Conservation (phyloP, 495 filamentous ascomycete genomes). For the Aspergillus nidulans region DNA sequence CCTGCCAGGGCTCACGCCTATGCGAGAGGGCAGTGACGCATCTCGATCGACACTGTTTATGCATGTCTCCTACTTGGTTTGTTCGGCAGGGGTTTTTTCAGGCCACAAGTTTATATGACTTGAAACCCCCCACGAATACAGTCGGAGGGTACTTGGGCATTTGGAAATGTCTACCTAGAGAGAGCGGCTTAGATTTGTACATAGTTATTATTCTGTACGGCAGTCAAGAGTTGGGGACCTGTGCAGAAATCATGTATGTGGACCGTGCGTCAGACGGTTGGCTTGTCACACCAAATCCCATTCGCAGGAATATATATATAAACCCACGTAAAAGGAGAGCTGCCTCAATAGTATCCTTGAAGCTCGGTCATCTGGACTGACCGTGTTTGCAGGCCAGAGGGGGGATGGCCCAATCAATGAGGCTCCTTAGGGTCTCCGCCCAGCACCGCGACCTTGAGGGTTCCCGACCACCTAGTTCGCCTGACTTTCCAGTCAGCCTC, state of each 20-base stretch:
- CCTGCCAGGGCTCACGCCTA: background rate
- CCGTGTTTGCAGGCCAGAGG: background rate
- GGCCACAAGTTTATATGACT: background rate
- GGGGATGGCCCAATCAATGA: constrained; percentile 14
- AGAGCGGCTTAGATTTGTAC: background rate
- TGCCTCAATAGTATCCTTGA: background rate
- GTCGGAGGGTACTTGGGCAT: background rate
- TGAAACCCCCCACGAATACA: background rate
- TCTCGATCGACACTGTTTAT: background rate
- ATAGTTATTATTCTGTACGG: background rate
- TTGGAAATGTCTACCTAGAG: background rate
- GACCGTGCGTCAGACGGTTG: background rate
- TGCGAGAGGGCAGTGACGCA: background rate
- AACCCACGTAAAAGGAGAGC: background rate
- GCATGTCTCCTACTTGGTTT: background rate
- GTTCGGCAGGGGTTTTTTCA: background rate
- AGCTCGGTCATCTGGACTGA: constrained; percentile 7
- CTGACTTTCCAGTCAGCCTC: constrained; percentile 7
- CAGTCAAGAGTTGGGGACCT: background rate
- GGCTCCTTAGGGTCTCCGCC: background rate
- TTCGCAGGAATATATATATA: background rate
- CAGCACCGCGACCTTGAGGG: background rate
- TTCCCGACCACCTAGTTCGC: background rate
- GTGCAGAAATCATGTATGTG: background rate
- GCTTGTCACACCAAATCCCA: background rate